These are phyloP conservation scores for Lanmaoa rubissima DNA, from an alignment of 768 basidiomycete species.

Conservation along the genomic window DNA sequence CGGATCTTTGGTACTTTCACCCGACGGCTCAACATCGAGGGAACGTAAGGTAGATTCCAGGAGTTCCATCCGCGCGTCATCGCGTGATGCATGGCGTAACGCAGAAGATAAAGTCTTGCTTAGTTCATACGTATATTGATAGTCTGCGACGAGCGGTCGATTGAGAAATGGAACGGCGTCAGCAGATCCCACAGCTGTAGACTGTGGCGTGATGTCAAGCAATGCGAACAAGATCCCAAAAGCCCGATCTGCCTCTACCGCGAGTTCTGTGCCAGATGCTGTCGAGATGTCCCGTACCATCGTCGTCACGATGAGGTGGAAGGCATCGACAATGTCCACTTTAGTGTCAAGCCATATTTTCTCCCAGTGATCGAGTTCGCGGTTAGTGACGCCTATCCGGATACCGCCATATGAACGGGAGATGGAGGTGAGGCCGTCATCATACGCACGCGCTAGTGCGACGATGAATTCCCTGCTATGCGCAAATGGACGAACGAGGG, in stretches of 20 bases:
- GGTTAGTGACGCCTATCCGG: constrained; percentile 24
- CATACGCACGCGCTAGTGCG: constrained; percentile 59
- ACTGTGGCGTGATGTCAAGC: constrained; percentile 41
- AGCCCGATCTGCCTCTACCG: constrained; percentile 47
- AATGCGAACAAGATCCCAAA: constrained; percentile 62
- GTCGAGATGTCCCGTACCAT: constrained; percentile 49
- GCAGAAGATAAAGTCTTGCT: constrained; percentile 47
- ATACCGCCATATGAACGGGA: constrained; percentile 62
- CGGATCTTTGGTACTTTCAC: constrained; percentile 34
- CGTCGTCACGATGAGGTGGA: constrained; percentile 55
- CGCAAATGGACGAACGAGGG: constrained; percentile 51
- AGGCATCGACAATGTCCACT: constrained; percentile 65
- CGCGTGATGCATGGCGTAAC: constrained; percentile 44
- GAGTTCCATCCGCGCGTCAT: constrained; percentile 57
- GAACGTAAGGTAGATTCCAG: constrained; percentile 51
- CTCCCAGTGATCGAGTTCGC: constrained; percentile 63
- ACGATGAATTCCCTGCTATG: constrained; percentile 51
- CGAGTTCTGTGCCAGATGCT: constrained; percentile 43
- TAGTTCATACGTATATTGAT: constrained; percentile 66
- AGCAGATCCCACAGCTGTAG: constrained; percentile 11
- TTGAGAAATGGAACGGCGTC: constrained; percentile 59
- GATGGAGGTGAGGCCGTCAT: constrained; percentile 51
- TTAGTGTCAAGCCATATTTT: constrained; percentile 71
- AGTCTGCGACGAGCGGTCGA: constrained; percentile 65
- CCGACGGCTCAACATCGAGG: constrained; percentile 30